A percentile compares a stretch with the other conserved stretches of the same genome.
Conservation (phyloP, 2,329 filamentous ascomycete species). For the Paecilomyces formosus region DNA sequence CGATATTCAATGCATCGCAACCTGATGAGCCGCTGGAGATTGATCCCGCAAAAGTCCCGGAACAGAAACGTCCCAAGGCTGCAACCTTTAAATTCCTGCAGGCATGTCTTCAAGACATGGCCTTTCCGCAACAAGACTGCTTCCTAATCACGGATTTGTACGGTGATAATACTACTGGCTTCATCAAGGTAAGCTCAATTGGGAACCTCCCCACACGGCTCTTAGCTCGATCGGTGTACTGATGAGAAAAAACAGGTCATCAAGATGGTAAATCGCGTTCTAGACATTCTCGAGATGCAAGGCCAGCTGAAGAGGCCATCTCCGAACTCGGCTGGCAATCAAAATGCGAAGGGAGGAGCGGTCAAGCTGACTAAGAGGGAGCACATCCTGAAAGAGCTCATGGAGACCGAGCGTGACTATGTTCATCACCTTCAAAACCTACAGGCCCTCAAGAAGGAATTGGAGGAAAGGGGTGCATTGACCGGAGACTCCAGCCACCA, state of each 20-base stretch:
- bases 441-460: constrained; percentile 80
- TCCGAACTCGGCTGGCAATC: constrained; percentile 41
- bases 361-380: constrained; percentile 66
- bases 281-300: constrained; percentile 74
- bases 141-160: constrained; percentile 90
- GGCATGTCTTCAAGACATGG: constrained; percentile 75
- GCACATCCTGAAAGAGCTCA: constrained; percentile 83
- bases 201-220: background rate
- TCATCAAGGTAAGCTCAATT: constrained; percentile 66
- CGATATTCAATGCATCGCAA: constrained; percentile 79
- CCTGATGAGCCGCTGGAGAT: constrained; percentile 62
- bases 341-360: constrained; percentile 31
- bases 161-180: constrained; percentile 90
- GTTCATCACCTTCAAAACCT: constrained; percentile 94
- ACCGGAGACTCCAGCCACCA: constrained; percentile 86
- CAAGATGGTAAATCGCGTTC: constrained; percentile 83
- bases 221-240: background rate
- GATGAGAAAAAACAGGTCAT: constrained; percentile 53
- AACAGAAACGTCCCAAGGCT: constrained; percentile 73
- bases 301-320: constrained; percentile 65
- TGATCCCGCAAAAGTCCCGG: constrained; percentile 55
- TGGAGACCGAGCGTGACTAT: constrained; percentile 94
- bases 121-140: constrained; percentile 71
- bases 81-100: constrained; percentile 90
- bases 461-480: constrained; percentile 81